phyloP scores from a whole-genome alignment of 2,329 filamentous ascomycete genomes.

The Penicillium sp. region DNA sequence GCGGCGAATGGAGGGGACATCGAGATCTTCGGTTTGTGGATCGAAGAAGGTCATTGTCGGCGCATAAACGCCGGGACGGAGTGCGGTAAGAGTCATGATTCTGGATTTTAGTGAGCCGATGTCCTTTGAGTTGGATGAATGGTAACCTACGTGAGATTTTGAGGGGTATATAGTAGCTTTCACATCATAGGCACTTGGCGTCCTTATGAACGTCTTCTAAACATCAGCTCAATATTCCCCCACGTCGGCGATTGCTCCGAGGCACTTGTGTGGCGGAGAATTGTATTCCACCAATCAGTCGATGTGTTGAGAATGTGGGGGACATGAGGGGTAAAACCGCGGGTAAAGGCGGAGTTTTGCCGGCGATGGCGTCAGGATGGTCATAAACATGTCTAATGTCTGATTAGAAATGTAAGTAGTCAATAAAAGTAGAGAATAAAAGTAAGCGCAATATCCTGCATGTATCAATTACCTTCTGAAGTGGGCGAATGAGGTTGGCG shows the following conservation, averaged over 20 bases:
- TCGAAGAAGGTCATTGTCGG: constrained; percentile 92
- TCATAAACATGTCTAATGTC: neutral
- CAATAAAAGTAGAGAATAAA: neutral
- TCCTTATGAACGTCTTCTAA: constrained; percentile 3
- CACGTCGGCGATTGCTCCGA: constrained; percentile 26
- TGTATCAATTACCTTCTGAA: neutral
- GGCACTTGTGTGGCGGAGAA: constrained; percentile 22
- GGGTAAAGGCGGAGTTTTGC: neutral
- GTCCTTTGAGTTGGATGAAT: neutral
- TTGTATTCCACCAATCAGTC: constrained; percentile 21
- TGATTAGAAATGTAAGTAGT: neutral
- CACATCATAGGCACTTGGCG: constrained; percentile 1
- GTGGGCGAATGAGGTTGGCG: constrained; percentile 9
- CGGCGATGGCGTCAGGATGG: neutral
- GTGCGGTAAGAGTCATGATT: constrained; percentile 51
- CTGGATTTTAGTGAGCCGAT: neutral
- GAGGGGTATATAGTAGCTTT: neutral
- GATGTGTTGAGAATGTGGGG: constrained; percentile 16
- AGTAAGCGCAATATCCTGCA: neutral
- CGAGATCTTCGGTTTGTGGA: constrained; percentile 77
- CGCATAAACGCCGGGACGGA: constrained; percentile 81
- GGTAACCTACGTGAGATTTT: neutral
- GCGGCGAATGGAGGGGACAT: constrained; percentile 73
- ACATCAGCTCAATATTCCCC: constrained; percentile 11
- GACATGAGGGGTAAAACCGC: constrained; percentile 10